Conservation (phyloP, 2,329 filamentous ascomycete genomes). For the Lithohypha guttulata region DNA sequence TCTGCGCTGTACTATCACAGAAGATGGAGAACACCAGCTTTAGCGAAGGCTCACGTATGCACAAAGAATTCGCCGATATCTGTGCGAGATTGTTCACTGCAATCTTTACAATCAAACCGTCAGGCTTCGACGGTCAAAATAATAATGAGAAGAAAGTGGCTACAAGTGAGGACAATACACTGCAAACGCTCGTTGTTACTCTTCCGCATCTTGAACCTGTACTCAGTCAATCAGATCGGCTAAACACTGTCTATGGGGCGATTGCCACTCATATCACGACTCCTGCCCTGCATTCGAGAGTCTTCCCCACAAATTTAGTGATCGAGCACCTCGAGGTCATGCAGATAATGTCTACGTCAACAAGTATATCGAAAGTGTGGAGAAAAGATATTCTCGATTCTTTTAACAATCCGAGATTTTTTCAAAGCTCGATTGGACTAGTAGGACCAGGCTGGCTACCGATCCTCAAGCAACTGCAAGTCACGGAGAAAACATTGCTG, state of each 20-base stretch:
- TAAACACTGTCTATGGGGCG: slow-evolving; percentile 62
- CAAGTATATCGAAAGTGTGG: slow-evolving; percentile 77
- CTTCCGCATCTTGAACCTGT: slow-evolving; percentile 73
- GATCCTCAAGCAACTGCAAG: slow-evolving; percentile 70
- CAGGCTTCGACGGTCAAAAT: slow-evolving; percentile 51
- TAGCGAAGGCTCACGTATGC: slow-evolving; percentile 86
- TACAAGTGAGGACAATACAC: slow-evolving; percentile 52
- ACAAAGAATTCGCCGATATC: slow-evolving; percentile 77
- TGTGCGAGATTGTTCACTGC: slow-evolving; percentile 80
- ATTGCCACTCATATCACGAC: slow-evolving; percentile 77
- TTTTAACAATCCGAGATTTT: slow-evolving; percentile 82
- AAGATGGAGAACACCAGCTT: slow-evolving; percentile 98
- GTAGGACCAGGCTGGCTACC: slow-evolving; percentile 69
- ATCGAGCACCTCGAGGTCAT: slow-evolving; percentile 61
- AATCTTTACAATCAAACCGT: slow-evolving; percentile 82
- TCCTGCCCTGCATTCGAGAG: slow-evolving; percentile 70
- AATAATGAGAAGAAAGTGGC: neutral
- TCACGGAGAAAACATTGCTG: slow-evolving; percentile 80
- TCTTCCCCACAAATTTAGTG: slow-evolving; percentile 77
- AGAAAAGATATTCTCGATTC: slow-evolving; percentile 86
- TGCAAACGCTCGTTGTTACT: slow-evolving; percentile 67
- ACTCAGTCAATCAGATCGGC: slow-evolving; percentile 73
- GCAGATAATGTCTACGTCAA: slow-evolving; percentile 63
- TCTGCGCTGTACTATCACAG: slow-evolving; percentile 77
- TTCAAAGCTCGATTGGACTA: slow-evolving; percentile 55